These are phyloP conservation scores for Komagataella mondaviorum DNA, from an alignment of 805 yeast species.

Conservation along the genomic window DNA sequence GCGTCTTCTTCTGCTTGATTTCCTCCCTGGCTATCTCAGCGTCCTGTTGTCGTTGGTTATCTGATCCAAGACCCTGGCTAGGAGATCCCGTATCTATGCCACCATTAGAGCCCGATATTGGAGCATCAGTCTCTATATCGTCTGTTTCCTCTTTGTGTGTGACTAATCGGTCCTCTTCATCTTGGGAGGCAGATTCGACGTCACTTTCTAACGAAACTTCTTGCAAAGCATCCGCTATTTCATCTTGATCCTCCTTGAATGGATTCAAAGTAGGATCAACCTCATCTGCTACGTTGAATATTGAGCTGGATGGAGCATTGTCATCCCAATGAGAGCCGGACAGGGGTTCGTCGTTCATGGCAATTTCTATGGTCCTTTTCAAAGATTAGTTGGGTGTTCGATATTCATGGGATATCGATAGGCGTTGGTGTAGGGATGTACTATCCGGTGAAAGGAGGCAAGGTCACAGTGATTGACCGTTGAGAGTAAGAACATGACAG, in stretches of 20 bases:
- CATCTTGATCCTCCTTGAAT: background rate
- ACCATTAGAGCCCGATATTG: background rate
- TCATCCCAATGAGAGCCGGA: background rate
- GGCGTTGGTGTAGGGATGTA: background rate
- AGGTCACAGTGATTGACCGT: background rate
- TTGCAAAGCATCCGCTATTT: background rate
- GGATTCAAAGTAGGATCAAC: background rate
- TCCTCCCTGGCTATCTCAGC: conserved; percentile 2
- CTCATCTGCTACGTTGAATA: background rate
- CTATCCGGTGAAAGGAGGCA: background rate
- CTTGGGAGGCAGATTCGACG: background rate
- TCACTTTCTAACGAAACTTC: background rate
- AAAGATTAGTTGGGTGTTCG: background rate
- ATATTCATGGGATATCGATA: background rate
- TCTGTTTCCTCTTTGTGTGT: background rate
- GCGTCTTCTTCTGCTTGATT: conserved; percentile 19
- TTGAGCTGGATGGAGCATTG: background rate
- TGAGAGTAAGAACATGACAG: too few relatives aligned
- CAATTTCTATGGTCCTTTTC: background rate
- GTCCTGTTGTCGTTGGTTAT: background rate
- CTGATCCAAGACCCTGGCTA: background rate
- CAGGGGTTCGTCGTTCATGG: background rate
- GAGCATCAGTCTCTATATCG: background rate
- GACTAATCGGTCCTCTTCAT: background rate
- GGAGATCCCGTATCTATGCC: background rate